Evolutionary conservation across 495 filamentous ascomycete genomes (phyloP), one percentile per base, ranked within the genome.

Genomic region (Penicillium simplicissimum): DNA sequence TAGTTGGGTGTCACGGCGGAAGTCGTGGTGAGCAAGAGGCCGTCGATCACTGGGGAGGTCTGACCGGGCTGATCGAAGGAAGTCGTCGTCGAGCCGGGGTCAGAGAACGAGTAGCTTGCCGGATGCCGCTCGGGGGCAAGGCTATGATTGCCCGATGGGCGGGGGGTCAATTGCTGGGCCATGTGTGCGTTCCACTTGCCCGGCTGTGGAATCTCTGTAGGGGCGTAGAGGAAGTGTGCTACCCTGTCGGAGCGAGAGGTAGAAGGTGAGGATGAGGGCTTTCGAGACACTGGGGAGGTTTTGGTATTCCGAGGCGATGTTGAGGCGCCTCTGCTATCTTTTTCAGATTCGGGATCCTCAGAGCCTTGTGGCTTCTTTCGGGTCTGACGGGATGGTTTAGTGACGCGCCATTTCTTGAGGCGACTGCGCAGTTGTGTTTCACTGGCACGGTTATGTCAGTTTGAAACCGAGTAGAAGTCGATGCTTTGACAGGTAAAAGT

Each of bases 331-430:
- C 64, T 70, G 33, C 66, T 68, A 15, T 78, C 63, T 43, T 68
- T 72, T 31, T 73, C 69, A 19, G 67, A 69, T 25, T 72, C 63
- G n/a, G 31, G 48, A 36, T 72, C 72, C 8, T 64, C 59, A 10
- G 61, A 55, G 10, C 53, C 62, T 36, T 70, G 64, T 25, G 73
- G 69, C 47, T 80, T 79, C 70, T 80, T 80, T 43, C 77, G 72
- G 25, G 72, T 76, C 47, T 79, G 78, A 31, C 78, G 78, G 13
- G 78, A 81, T 35, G 78, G 78, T 56, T 81, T 81, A 61, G 78
- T 81, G 33, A 81, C 78, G 19, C 78, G 71, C 78, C 78, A 81
- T 67, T 81, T 81, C 74, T 81, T 81, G 52, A 81, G 57, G 48
- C 78, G 72, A 54, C 78, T 81, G 35, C 78, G 76, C 56, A 81